These are phyloP conservation scores for Penicillium bialowiezense DNA, from an alignment of 495 filamentous ascomycete species.

Conservation along the genomic window DNA sequence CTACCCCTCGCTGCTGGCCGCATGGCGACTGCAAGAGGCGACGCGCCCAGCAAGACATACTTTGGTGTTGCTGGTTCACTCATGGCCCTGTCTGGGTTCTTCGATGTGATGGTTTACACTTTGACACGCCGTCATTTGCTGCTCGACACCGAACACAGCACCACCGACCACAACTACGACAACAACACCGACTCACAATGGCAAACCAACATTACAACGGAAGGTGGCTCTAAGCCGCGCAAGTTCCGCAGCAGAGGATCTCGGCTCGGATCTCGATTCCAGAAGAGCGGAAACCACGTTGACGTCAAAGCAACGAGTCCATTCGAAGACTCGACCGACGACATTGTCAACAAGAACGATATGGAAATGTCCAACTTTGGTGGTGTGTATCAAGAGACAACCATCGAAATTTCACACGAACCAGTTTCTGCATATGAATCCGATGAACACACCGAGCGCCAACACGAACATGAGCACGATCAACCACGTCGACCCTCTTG, in stretches of 20 bases:
- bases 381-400: slow-evolving; percentile 43
- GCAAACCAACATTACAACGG: slow-evolving; percentile 31
- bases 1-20: slow-evolving; percentile 67
- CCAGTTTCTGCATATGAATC: slow-evolving; percentile 20
- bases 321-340: slow-evolving; percentile 36
- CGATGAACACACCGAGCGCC: slow-evolving; percentile 1
- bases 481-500: neutral
- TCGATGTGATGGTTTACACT: slow-evolving; percentile 70
- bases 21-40: slow-evolving; percentile 54
- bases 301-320: slow-evolving; percentile 25
- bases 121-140: slow-evolving; percentile 42
- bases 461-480: neutral
- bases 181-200: slow-evolving; percentile 23
- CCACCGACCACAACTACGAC: slow-evolving; percentile 29
- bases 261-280: slow-evolving; percentile 21
- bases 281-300: slow-evolving; percentile 16
- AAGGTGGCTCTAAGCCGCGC: slow-evolving; percentile 1
- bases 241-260: slow-evolving; percentile 17
- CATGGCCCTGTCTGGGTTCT: slow-evolving; percentile 66
- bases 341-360: slow-evolving; percentile 34
- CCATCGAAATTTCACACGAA: slow-evolving; percentile 42
- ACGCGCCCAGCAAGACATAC: slow-evolving; percentile 51
- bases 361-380: slow-evolving; percentile 31
- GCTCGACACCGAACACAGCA: slow-evolving; percentile 35
- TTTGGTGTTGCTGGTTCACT: slow-evolving; percentile 67